These are phyloP conservation scores for Aspergillus latus DNA, from an alignment of 2,329 filamentous ascomycete genomes.

Conservation along the genomic window DNA sequence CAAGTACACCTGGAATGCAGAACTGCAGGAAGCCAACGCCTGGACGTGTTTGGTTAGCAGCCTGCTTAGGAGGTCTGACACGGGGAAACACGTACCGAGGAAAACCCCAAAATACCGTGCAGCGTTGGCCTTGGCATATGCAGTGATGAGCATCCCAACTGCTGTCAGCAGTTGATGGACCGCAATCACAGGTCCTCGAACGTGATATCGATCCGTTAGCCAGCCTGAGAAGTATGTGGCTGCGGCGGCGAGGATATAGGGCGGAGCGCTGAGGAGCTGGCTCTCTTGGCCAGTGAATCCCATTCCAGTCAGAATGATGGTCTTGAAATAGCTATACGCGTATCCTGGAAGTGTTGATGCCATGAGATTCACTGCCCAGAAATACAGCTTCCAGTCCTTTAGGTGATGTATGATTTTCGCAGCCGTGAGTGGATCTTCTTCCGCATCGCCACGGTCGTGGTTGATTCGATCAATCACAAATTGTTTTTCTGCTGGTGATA, in stretches of 20 bases:
- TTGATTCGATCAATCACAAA: conserved; percentile 40
- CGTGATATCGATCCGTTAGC: conserved; percentile 17
- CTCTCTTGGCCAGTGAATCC: conserved; percentile 34
- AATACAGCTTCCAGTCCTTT: conserved; percentile 39
- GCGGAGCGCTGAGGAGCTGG: conserved; percentile 36
- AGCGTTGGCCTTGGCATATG: conserved; percentile 10
- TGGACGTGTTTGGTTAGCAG: background rate
- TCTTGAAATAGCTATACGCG: conserved; percentile 40
- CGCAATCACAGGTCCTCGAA: conserved; percentile 16
- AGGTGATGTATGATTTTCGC: conserved; percentile 28
- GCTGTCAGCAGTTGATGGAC: conserved; percentile 17
- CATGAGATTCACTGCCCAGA: conserved; percentile 37
- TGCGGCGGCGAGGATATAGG: conserved; percentile 38
- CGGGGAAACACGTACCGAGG: conserved; percentile 6
- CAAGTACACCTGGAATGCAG: conserved; percentile 31
- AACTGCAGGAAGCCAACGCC: conserved; percentile 31
- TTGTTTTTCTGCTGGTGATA: conserved; percentile 24
- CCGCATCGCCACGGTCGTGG: conserved; percentile 37
- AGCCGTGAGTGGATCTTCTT: conserved; percentile 26
- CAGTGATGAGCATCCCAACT: conserved; percentile 16
- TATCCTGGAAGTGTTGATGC: conserved; percentile 34
- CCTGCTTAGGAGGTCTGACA: too few species aligned
- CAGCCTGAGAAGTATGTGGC: conserved; percentile 30
- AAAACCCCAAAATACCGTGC: conserved; percentile 15
- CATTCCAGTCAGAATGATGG: conserved; percentile 41